Base-by-base conservation (phyloP, 192 early-diverging fungal genomes). In the Thoreauomyces humboldtii region DNA sequence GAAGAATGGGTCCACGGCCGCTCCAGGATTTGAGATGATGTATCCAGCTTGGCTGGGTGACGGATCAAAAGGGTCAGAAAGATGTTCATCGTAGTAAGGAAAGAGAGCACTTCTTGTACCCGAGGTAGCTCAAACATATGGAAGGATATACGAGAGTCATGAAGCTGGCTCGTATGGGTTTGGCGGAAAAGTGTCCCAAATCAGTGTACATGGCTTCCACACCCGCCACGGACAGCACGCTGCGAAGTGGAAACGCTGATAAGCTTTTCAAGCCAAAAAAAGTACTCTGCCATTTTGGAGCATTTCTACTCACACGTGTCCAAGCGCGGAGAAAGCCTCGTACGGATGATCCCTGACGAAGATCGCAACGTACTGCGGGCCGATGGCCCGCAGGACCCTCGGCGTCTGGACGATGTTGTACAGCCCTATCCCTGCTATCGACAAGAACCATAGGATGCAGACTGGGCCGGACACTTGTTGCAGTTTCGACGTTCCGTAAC, bases 131-230 rank as follows among this genome's bases (percentile, higher is more conserved):
- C 17, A 81, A 35, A 2, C 73, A 48, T 7, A 85, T 47, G 15
- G 75, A 48, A 15, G 79, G 79, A 56, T 82, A 85, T 12, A 76
- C 79, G 15, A 84, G 31, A 22, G 31, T 53, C 21, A 74, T 21
- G 62, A 76, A 81, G 3, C 77, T 74, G 24, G 74, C 22, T 24
- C 77, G 77, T 27, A 85, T 80, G 22, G 83, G 70, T 1, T 48
- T 6, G 0, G 72, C 53, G 38, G 59, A 72, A 42, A 85, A 85
- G 56, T 85, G 83, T 2, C 81, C 83, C 45, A 85, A 67, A 61
- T 85, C 83, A 17, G 81, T 73, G 55, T 78, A 85, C 67, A 85
- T 59, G 4, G 77, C 76, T 67, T 85, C 83, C 1, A 78, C 78
- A 24, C 83, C 83, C 0, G 79, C 75, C 25, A 85, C 66, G 3